Conservation (phyloP, 169 alveolate species). For the Amoebophrya sp. region DNA sequence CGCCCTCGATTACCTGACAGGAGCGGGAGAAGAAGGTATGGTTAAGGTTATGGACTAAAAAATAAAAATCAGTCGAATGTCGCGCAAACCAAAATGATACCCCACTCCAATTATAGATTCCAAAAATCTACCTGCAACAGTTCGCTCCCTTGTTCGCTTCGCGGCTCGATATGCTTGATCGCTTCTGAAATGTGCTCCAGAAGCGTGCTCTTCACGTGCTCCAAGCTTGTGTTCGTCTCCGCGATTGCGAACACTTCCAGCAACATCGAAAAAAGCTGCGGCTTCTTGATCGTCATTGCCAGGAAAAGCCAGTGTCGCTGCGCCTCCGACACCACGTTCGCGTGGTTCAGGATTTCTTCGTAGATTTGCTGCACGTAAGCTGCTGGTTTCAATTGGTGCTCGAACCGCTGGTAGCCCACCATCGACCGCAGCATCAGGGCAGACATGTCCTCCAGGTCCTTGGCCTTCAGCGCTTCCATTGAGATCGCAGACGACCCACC, state of each 20-base stretch:
- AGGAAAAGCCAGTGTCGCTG: not conserved
- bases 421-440: not conserved
- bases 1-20: too few relatives aligned
- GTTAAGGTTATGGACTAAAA: not conserved
- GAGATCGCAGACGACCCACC: not conserved
- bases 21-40: too few relatives aligned
- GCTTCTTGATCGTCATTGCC: not conserved
- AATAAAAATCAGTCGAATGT: too few relatives aligned
- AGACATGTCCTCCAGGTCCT: not conserved
- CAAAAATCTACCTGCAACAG: too few relatives aligned
- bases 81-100: too few relatives aligned
- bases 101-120: not conserved
- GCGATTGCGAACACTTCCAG: not conserved
- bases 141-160: not conserved
- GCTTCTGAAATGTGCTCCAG: not conserved
- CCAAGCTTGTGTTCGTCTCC: not conserved
- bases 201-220: not conserved
- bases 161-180: not conserved
- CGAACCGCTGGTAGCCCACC: not conserved
- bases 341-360: not conserved
- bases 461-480: not conserved
- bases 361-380: not conserved
- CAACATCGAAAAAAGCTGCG: not conserved
- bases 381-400: not conserved
- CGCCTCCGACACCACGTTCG: not conserved